Percentiles rank a stretch among this genome's conserved stretches.
phyloP scores from a whole-genome alignment of 306 rosid genomes.

The Mimosa pudica region DNA sequence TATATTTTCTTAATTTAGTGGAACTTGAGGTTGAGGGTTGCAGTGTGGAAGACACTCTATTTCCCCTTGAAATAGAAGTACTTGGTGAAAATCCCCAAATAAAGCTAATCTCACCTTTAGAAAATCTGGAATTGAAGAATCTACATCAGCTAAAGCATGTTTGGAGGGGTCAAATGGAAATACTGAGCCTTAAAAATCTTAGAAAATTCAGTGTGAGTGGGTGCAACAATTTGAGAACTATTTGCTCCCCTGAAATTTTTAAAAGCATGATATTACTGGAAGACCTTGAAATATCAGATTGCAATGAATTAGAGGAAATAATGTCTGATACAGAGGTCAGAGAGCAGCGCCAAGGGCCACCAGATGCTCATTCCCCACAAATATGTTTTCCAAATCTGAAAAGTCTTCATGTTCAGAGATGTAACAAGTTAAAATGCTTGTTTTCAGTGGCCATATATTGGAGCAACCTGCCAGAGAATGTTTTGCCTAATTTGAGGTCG shows the following conservation, averaged over 20 bases:
- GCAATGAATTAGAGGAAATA: not conserved
- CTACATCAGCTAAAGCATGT: not conserved
- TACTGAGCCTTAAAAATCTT: not conserved
- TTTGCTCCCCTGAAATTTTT: not conserved
- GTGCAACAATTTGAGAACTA: not conserved
- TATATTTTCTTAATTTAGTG: not conserved
- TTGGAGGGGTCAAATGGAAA: not conserved
- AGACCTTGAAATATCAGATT: not conserved
- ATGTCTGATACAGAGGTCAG: not conserved
- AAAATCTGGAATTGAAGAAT: not conserved
- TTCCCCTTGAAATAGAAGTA: not conserved
- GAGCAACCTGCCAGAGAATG: too few relatives aligned
- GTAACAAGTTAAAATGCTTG: too few relatives aligned
- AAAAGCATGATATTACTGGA: not conserved
- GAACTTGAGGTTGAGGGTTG: not conserved
- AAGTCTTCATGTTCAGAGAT: too few relatives aligned
- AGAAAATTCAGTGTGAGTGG: not conserved
- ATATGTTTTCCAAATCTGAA: not conserved
- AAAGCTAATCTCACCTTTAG: not conserved
- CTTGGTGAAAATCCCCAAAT: not conserved
- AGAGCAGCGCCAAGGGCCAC: not conserved
- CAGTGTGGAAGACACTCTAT: not conserved
- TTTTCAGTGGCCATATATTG: too few relatives aligned
- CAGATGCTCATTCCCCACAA: not conserved
- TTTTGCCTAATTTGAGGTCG: too few relatives aligned